Evolutionary conservation across 2,329 filamentous ascomycete species (phyloP).

Genomic region (Ophiosphaerella korrae): DNA sequence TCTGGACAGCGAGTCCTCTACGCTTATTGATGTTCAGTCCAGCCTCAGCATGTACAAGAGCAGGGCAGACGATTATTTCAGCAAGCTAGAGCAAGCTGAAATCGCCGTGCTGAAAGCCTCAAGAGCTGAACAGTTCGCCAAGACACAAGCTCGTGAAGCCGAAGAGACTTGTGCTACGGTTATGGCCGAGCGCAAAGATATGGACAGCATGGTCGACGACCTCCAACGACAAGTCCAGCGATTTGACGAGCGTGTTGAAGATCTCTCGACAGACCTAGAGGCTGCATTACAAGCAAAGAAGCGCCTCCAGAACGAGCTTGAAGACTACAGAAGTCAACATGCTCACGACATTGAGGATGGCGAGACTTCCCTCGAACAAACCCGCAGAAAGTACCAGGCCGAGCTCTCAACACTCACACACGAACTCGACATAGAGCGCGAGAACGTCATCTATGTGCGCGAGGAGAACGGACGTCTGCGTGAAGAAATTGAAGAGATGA

Average conservation of each 20-base stretch:
- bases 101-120: conserved; percentile 91
- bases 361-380: conserved; percentile 94
- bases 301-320: conserved; percentile 92
- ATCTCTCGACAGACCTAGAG: conserved; percentile 87
- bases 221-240: conserved; percentile 87
- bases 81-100: conserved; percentile 94
- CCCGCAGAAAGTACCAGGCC: conserved; percentile 93
- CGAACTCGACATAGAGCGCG: conserved; percentile 90
- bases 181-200: conserved; percentile 89
- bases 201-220: conserved; percentile 86
- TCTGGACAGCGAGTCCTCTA: conserved; percentile 85
- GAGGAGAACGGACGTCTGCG: conserved; percentile 84
- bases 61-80: conserved; percentile 94
- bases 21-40: conserved; percentile 79
- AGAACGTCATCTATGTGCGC: conserved; percentile 83
- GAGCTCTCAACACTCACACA: conserved; percentile 89
- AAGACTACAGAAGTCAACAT: conserved; percentile 93
- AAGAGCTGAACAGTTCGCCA: conserved; percentile 92
- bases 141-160: conserved; percentile 83
- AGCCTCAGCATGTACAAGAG: conserved; percentile 89
- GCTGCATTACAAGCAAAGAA: conserved; percentile 87
- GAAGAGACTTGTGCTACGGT: conserved; percentile 89
- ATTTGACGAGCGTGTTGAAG: conserved; percentile 88
- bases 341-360: conserved; percentile 98
- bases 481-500: conserved; percentile 93